These are phyloP conservation scores for Lachnum nothofagi DNA, from an alignment of 2,329 filamentous ascomycete genomes.

Conservation along the genomic window DNA sequence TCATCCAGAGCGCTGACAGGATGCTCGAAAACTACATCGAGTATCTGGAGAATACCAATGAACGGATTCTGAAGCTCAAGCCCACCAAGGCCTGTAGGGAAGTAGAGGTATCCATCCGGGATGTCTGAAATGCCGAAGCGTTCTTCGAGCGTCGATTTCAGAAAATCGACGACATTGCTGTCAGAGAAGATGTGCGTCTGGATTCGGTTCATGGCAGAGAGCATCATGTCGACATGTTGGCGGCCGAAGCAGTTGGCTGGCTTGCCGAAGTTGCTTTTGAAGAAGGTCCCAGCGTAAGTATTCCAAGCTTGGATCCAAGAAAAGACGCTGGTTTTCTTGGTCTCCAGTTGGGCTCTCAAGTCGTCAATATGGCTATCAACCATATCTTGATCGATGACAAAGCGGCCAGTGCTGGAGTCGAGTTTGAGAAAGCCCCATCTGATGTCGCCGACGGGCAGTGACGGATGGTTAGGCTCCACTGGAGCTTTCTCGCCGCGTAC, in stretches of 20 bases:
- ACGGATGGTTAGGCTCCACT: slow-evolving; percentile 15
- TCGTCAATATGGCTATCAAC: slow-evolving; percentile 54
- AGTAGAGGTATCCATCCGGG: slow-evolving; percentile 40
- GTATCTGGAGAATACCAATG: slow-evolving; percentile 32
- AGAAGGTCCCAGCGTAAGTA: slow-evolving; percentile 52
- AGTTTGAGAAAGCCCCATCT: slow-evolving; percentile 56
- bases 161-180: slow-evolving; percentile 41
- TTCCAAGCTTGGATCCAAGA: slow-evolving; percentile 58
- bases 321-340: slow-evolving; percentile 48
- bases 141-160: slow-evolving; percentile 44
- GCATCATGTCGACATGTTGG: slow-evolving; percentile 50
- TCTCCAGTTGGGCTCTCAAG: slow-evolving; percentile 48
- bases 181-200: slow-evolving; percentile 46
- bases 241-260: slow-evolving; percentile 51
- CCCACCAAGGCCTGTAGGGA: slow-evolving; percentile 38
- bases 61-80: slow-evolving; percentile 40
- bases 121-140: slow-evolving; percentile 42
- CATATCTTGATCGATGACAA: slow-evolving; percentile 50
- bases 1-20: slow-evolving; percentile 26
- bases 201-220: slow-evolving; percentile 47
- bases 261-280: slow-evolving; percentile 52
- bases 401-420: slow-evolving; percentile 43
- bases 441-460: slow-evolving; percentile 49
- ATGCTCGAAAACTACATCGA: slow-evolving; percentile 24
- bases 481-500: slow-evolving; percentile 30